Conservation (phyloP, 345 rosid genomes). For the Ceriops tagal region DNA sequence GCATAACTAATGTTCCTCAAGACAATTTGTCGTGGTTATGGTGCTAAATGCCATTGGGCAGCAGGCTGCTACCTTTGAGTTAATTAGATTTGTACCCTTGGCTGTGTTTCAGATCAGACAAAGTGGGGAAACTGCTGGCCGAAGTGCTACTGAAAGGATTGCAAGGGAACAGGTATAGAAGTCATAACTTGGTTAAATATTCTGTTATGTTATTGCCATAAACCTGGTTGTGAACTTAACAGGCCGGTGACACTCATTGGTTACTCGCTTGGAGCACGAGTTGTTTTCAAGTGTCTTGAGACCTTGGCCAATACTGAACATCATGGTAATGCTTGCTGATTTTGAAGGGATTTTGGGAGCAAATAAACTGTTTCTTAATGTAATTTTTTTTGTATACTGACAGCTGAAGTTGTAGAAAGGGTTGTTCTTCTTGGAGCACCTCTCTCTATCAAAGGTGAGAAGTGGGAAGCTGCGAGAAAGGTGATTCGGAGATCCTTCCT, state of each 20-base stretch:
- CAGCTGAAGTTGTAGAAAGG: slow-evolving; percentile 91
- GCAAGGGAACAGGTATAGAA: slow-evolving; percentile 83
- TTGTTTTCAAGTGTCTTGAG: slow-evolving; percentile 86
- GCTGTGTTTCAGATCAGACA: slow-evolving; percentile 61
- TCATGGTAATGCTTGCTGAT: slow-evolving; percentile 44
- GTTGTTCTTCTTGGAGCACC: slow-evolving; percentile 96
- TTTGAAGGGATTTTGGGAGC: not conserved
- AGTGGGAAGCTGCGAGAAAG: slow-evolving; percentile 86
- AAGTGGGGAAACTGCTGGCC: slow-evolving; percentile 89
- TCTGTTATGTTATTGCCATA: slow-evolving; percentile 3
- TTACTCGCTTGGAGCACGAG: slow-evolving; percentile 90
- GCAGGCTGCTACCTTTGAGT: not conserved
- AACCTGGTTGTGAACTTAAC: slow-evolving; percentile 18
- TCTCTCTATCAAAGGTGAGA: slow-evolving; percentile 69
- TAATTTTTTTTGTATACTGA: slow-evolving; percentile 15
- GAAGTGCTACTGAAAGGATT: slow-evolving; percentile 80
- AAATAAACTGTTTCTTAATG: slow-evolving; percentile 16
- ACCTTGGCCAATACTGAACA: slow-evolving; percentile 73
- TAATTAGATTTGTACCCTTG: slow-evolving; percentile 17
- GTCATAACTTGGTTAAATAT: slow-evolving; percentile 5
- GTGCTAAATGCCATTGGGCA: not conserved
- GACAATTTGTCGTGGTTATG: not conserved
- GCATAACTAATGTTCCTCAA: not conserved
- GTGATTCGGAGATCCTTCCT: slow-evolving; percentile 30
- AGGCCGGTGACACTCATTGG: slow-evolving; percentile 96